Evolutionary conservation across 2,329 filamentous ascomycete genomes (phyloP).

Genomic region (Boeremia lycopersici): DNA sequence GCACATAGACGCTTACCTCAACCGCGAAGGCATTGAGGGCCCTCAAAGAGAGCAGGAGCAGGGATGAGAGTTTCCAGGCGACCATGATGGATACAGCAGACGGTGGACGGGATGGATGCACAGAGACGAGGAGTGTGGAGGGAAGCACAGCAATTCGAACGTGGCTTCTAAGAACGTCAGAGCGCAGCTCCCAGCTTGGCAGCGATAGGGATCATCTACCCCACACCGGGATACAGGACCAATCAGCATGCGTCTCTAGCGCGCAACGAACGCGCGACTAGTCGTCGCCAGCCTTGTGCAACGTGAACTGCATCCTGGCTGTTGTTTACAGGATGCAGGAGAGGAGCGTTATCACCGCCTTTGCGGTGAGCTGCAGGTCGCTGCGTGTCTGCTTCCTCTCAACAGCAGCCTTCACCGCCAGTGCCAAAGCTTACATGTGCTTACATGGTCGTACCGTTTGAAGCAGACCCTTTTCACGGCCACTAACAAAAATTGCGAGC

Average conservation of each 20-base stretch:
- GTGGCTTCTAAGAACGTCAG: conserved; percentile 36
- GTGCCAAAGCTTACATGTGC: conserved; percentile 8
- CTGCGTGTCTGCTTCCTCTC: conserved; percentile 15
- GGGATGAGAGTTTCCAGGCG: conserved; percentile 72
- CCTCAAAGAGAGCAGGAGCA: conserved; percentile 74
- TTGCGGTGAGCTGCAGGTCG: conserved; percentile 12
- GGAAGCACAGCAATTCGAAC: conserved; percentile 32
- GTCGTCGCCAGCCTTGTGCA: conserved; percentile 10
- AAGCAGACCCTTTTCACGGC: conserved; percentile 12
- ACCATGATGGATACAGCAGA: conserved; percentile 63
- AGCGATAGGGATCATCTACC: conserved; percentile 15
- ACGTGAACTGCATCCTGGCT: conserved; percentile 12
- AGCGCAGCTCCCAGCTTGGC: conserved; percentile 24
- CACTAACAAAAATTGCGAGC: conserved; percentile 13
- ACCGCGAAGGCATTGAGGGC: conserved; percentile 68
- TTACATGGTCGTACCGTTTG: conserved; percentile 13
- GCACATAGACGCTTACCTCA: conserved; percentile 57
- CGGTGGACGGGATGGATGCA: conserved; percentile 13
- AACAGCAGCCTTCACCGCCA: conserved; percentile 19
- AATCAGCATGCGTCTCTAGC: conserved; percentile 10
- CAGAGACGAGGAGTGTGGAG: conserved; percentile 12
- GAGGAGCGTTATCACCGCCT: conserved; percentile 9
- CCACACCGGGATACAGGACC: conserved; percentile 1
- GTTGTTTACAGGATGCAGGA: conserved; percentile 4
- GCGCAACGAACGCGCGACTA: conserved; percentile 7